Evolutionary conservation across 805 yeast genomes (phyloP).

Genomic region (Yarrowia hollandica): DNA sequence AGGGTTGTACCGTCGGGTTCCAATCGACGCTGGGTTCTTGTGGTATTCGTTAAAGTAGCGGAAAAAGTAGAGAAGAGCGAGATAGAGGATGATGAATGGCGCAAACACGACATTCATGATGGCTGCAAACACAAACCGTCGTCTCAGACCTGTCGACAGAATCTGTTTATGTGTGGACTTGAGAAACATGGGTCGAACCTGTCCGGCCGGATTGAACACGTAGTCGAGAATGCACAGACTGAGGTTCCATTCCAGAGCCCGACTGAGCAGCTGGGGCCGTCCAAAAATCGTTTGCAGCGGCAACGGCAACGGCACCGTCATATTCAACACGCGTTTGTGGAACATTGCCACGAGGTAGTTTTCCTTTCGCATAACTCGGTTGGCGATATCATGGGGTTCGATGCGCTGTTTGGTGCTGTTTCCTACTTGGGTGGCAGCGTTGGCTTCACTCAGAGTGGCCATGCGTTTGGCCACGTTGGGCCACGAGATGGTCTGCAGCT

Average conservation of each 20-base stretch:
- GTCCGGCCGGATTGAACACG: slow-evolving; percentile 81
- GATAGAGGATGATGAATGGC: slow-evolving; percentile 83
- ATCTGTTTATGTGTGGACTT: slow-evolving; percentile 68
- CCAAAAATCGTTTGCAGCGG: slow-evolving; percentile 35
- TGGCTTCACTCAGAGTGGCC: slow-evolving; percentile 73
- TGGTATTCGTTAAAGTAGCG: slow-evolving; percentile 90
- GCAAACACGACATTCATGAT: slow-evolving; percentile 76
- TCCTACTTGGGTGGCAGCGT: slow-evolving; percentile 58
- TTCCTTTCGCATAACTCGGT: slow-evolving; percentile 92
- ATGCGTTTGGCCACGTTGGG: slow-evolving; percentile 75
- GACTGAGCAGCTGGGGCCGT: slow-evolving; percentile 57
- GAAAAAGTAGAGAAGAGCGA: slow-evolving; percentile 79
- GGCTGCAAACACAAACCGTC: slow-evolving; percentile 86
- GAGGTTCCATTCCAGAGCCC: slow-evolving; percentile 92
- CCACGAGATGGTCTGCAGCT: slow-evolving; percentile 93
- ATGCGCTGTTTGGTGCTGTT: slow-evolving; percentile 55
- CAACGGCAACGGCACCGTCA: slow-evolving; percentile 56
- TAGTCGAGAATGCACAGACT: slow-evolving; percentile 84
- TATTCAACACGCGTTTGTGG: slow-evolving; percentile 71
- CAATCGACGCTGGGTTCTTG: slow-evolving; percentile 78
- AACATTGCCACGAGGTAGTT: slow-evolving; percentile 89
- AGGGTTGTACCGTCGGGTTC: slow-evolving; percentile 87
- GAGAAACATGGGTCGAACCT: slow-evolving; percentile 67
- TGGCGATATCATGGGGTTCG: slow-evolving; percentile 93
- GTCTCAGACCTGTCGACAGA: slow-evolving; percentile 65